phyloP scores from a whole-genome alignment of 192 early-diverging fungal species.

The Gamsiella multidivaricata region DNA sequence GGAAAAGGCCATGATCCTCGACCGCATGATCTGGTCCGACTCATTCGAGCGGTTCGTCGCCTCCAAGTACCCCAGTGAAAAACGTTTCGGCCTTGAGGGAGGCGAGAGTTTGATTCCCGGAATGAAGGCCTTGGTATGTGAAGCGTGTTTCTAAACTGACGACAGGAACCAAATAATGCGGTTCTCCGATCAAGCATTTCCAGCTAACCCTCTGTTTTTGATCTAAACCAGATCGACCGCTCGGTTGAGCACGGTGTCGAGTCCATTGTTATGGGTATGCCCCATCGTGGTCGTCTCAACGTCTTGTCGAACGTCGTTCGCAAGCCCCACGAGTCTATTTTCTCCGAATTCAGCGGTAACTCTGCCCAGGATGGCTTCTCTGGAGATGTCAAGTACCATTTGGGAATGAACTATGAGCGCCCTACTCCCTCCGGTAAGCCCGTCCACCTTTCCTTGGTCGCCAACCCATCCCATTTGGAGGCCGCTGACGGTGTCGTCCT shows the following conservation, averaged over 20 bases:
- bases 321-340: conserved; percentile 98
- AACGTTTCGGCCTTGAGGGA: conserved; percentile 98
- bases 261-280: conserved; percentile 98
- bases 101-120: conserved; percentile 97
- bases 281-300: conserved; percentile 98
- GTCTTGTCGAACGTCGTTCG: conserved; percentile 99
- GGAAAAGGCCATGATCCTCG: conserved; percentile 91
- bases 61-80: conserved; percentile 96
- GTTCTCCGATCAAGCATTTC: no score
- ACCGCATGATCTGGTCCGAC: conserved; percentile 97
- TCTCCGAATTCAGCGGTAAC: conserved; percentile 95
- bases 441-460: conserved; percentile 96
- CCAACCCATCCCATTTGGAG: conserved; percentile 99
- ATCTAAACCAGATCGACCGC: conserved; percentile 94
- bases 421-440: conserved; percentile 97
- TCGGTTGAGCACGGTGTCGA: conserved; percentile 96
- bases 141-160: no score
- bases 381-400: conserved; percentile 95
- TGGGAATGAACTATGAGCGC: conserved; percentile 95
- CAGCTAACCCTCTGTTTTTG: no score
- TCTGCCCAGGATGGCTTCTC: conserved; percentile 91
- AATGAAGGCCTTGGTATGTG: conserved; percentile 92
- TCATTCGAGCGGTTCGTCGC: conserved; percentile 96
- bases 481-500: conserved; percentile 98
- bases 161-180: no score